phyloP scores from a whole-genome alignment of 2,329 filamentous ascomycete genomes.

The Cryphonectria nitschkei region DNA sequence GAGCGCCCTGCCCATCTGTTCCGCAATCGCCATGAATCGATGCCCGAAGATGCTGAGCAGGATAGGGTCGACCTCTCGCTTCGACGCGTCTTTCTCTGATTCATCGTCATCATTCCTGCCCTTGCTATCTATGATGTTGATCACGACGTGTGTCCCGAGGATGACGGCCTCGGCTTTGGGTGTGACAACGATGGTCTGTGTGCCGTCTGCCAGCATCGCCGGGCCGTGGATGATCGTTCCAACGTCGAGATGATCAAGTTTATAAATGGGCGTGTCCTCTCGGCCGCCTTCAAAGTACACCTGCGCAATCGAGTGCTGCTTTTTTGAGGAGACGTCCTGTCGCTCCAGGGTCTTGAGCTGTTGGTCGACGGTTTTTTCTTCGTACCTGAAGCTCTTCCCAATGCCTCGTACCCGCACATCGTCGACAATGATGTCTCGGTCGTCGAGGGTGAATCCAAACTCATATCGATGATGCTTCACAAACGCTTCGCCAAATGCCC shows the following conservation, averaged over 20 bases:
- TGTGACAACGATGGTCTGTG: slow-evolving; percentile 89
- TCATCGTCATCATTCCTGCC: slow-evolving; percentile 40
- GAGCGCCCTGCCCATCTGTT: slow-evolving; percentile 79
- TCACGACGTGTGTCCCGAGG: slow-evolving; percentile 85
- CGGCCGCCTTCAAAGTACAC: slow-evolving; percentile 88
- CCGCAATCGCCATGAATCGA: slow-evolving; percentile 83
- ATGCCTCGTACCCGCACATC: slow-evolving; percentile 88
- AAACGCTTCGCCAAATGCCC: slow-evolving; percentile 85
- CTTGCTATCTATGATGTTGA: slow-evolving; percentile 71
- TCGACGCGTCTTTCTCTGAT: slow-evolving; percentile 33
- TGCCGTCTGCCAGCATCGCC: slow-evolving; percentile 83
- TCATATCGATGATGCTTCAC: slow-evolving; percentile 87
- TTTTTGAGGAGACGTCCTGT: slow-evolving; percentile 58
- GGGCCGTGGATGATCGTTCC: slow-evolving; percentile 78
- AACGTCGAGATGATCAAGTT: slow-evolving; percentile 72
- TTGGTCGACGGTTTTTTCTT: slow-evolving; percentile 81
- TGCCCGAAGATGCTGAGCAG: slow-evolving; percentile 80
- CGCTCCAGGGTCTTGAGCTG: slow-evolving; percentile 74
- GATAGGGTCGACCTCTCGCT: slow-evolving; percentile 70
- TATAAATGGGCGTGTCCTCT: slow-evolving; percentile 79
- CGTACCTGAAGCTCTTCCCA: slow-evolving; percentile 80
- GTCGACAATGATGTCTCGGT: slow-evolving; percentile 87
- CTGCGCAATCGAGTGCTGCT: slow-evolving; percentile 66
- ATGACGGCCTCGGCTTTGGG: slow-evolving; percentile 77
- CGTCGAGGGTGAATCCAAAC: slow-evolving; percentile 85